phyloP scores from a whole-genome alignment of 306 rosid species.

The Dalbergia cultrata region DNA sequence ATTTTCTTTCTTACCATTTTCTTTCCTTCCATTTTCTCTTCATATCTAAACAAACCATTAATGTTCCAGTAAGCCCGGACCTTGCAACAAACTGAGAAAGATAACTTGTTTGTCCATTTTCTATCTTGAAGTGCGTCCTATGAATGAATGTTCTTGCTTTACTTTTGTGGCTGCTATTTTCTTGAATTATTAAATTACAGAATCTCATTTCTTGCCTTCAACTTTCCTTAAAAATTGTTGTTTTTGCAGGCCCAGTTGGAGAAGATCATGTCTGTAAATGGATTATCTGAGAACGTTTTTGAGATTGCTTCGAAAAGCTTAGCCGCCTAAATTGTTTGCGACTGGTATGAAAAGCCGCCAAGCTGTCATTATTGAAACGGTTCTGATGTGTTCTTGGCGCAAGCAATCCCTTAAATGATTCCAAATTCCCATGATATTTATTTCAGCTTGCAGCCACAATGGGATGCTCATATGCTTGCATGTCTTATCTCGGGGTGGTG shows the following conservation, averaged over 20 bases:
- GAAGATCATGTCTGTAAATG: conserved; percentile 84
- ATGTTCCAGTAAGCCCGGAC: neutral
- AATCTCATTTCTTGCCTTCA: neutral
- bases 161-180: conserved; percentile 12
- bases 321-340: conserved; percentile 59
- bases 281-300: conserved; percentile 89
- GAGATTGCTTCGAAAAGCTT: conserved; percentile 98
- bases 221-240: neutral
- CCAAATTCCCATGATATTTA: neutral
- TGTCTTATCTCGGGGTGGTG: conserved; percentile 1
- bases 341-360: conserved; percentile 1
- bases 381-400: neutral
- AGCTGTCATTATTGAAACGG: conserved; percentile 8
- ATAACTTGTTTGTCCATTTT: neutral
- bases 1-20: no score
- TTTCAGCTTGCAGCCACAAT: conserved; percentile 6
- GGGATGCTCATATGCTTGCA: neutral
- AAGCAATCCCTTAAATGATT: neutral
- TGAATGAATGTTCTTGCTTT: neutral
- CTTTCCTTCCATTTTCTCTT: no score
- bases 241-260: conserved; percentile 93
- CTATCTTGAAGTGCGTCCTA: neutral
- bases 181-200: conserved; percentile 10
- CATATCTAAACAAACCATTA: no score
- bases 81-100: neutral